A percentile compares a stretch with the other conserved stretches of the same genome.
These are phyloP conservation scores for Candida michaelii DNA, from an alignment of 805 yeast species.

Conservation along the genomic window DNA sequence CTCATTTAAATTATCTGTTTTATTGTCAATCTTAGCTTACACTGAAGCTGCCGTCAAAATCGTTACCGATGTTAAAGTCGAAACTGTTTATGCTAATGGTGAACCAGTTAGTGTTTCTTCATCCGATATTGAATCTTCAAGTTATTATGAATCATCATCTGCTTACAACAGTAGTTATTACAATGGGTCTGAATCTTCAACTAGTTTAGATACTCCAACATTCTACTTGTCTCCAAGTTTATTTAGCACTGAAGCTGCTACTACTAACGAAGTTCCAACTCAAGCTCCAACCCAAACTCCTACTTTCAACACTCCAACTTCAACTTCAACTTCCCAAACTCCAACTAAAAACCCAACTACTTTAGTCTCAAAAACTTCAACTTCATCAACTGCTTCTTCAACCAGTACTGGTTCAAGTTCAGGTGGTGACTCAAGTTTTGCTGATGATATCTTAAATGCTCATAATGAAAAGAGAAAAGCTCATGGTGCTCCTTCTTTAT, in stretches of 20 bases:
- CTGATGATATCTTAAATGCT: constrained; percentile 48
- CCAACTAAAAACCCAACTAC: constrained; percentile 15
- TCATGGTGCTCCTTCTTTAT: constrained; percentile 51
- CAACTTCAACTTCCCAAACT: constrained; percentile 5
- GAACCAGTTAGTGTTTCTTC: constrained; percentile 6
- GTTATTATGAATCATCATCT: neutral
- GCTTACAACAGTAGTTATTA: neutral
- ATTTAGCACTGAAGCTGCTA: neutral
- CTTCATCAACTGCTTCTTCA: constrained; percentile 9
- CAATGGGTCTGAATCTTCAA: neutral
- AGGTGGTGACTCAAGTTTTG: constrained; percentile 29
- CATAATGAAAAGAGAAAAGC: constrained; percentile 60
- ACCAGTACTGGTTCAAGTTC: constrained; percentile 11
- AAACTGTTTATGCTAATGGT: constrained; percentile 16
- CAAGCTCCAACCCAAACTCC: constrained; percentile 16
- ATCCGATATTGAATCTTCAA: constrained; percentile 15
- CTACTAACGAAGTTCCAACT: constrained; percentile 9
- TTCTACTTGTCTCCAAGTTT: neutral
- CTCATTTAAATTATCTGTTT: constrained; percentile 17
- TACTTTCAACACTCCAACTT: constrained; percentile 11
- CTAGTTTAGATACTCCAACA: constrained; percentile 2
- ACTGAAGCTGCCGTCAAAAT: constrained; percentile 13
- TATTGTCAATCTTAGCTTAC: constrained; percentile 15
- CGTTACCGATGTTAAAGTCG: constrained; percentile 13
- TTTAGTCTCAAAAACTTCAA: constrained; percentile 11